These are phyloP conservation scores for Leptodermis oblonga DNA, from an alignment of 257 asterid genomes.

Conservation along the genomic window DNA sequence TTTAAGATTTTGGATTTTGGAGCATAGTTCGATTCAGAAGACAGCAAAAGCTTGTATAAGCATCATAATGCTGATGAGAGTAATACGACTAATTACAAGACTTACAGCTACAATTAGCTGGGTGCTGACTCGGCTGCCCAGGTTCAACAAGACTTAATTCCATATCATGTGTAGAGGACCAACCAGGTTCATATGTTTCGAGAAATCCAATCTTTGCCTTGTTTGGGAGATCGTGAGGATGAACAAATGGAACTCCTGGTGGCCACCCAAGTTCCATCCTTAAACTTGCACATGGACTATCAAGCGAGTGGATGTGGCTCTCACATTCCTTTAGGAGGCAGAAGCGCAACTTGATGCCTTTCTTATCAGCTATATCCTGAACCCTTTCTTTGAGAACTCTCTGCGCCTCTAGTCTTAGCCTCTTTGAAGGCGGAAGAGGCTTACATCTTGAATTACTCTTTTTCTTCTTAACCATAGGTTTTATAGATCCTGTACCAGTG, in stretches of 20 bases:
- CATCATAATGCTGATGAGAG: constrained; percentile 7
- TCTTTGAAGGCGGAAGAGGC: constrained; percentile 95
- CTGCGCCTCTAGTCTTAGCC: constrained; percentile 93
- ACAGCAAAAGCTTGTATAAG: not conserved
- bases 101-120: constrained; percentile 36
- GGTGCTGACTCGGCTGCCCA: constrained; percentile 33
- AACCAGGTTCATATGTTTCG: constrained; percentile 96
- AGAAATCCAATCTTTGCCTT: constrained; percentile 98
- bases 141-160: constrained; percentile 50
- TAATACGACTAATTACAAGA: constrained; percentile 16
- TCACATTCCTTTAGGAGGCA: constrained; percentile 95
- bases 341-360: constrained; percentile 91
- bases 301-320: constrained; percentile 72
- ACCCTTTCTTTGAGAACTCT: constrained; percentile 96
- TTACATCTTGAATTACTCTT: constrained; percentile 59
- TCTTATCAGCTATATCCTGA: constrained; percentile 94
- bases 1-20: not conserved
- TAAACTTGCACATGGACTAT: constrained; percentile 77
- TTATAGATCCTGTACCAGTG: constrained; percentile 94
- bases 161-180: constrained; percentile 83
- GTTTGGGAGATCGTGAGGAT: constrained; percentile 99
- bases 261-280: constrained; percentile 99
- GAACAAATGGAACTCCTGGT: constrained; percentile 92
- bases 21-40: no score
- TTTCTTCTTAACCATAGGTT: constrained; percentile 55